Conservation (phyloP, 1,284 basidiomycete species). For the Laetiporus sulphureus region DNA sequence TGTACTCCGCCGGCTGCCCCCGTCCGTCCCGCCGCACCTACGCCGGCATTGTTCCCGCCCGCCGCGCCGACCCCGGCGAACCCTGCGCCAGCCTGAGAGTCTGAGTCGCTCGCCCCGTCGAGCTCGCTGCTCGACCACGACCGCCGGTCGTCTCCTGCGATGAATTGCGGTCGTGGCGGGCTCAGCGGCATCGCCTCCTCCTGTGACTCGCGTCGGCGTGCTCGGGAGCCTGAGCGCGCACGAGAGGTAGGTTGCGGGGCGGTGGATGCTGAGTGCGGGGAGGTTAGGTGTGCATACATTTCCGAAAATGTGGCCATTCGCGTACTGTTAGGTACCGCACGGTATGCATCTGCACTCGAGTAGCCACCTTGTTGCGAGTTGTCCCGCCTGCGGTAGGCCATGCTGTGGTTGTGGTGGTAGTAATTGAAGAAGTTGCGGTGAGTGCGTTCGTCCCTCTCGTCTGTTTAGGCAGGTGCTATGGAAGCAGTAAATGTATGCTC, state of each 20-base stretch:
- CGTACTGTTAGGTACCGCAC: constrained; percentile 17
- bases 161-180: constrained; percentile 24
- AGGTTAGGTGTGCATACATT: constrained; percentile 18
- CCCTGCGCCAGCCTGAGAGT: constrained; percentile 13
- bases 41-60: constrained; percentile 15
- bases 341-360: constrained; percentile 26
- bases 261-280: constrained; percentile 8
- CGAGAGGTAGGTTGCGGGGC: constrained; percentile 15
- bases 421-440: no score
- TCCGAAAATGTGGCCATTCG: constrained; percentile 19
- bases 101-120: constrained; percentile 22
- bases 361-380: constrained; percentile 15
- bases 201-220: constrained; percentile 11
- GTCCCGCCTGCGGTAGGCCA: constrained; percentile 20
- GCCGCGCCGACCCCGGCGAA: constrained; percentile 20
- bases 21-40: constrained; percentile 4
- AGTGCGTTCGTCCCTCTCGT: no score
- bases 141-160: constrained; percentile 16
- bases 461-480: no score
- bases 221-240: constrained; percentile 3
- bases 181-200: constrained; percentile 12
- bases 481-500: no score
- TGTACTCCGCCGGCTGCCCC: constrained; percentile 6
- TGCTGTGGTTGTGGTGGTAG: neutral
- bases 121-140: constrained; percentile 18